Evolutionary conservation across 768 basidiomycete genomes (phyloP).

Genomic region (Mycena latifolia): DNA sequence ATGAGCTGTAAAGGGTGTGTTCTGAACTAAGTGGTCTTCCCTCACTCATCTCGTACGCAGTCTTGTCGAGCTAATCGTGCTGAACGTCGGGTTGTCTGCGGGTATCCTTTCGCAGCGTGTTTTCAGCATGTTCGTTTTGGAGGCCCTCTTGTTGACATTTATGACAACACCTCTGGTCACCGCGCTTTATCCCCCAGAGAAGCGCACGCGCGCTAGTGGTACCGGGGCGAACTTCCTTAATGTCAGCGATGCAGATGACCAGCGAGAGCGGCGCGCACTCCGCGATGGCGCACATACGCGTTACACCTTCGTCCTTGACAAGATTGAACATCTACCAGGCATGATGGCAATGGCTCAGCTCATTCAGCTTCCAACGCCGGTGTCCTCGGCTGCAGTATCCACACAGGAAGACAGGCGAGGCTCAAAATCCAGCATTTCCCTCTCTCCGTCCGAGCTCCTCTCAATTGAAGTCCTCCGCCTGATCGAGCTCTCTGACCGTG

Average conservation of each 20-base stretch:
- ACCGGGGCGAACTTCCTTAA: slow-evolving; percentile 62
- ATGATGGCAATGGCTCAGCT: slow-evolving; percentile 93
- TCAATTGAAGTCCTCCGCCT: slow-evolving; percentile 84
- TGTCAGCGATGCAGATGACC: slow-evolving; percentile 51
- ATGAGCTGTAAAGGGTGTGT: slow-evolving; percentile 96
- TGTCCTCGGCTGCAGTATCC: not conserved
- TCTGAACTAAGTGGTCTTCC: no score
- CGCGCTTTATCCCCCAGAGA: slow-evolving; percentile 73
- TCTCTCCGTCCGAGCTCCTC: slow-evolving; percentile 44
- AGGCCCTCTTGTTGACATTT: slow-evolving; percentile 85
- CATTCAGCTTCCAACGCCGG: slow-evolving; percentile 59
- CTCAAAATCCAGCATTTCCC: slow-evolving; percentile 26
- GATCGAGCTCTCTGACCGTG: slow-evolving; percentile 89
- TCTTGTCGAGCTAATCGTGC: slow-evolving; percentile 93
- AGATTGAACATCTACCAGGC: slow-evolving; percentile 88
- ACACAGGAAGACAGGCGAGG: slow-evolving; percentile 9
- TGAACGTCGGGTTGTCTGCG: slow-evolving; percentile 91
- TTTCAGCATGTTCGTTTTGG: slow-evolving; percentile 96
- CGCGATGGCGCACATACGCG: slow-evolving; percentile 59
- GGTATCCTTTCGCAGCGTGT: slow-evolving; percentile 79
- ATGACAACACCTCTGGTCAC: slow-evolving; percentile 86
- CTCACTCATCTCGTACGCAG: slow-evolving; percentile 47
- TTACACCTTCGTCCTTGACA: slow-evolving; percentile 91
- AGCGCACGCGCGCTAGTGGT: slow-evolving; percentile 62
- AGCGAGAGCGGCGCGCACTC: slow-evolving; percentile 25